phyloP scores from a whole-genome alignment of 768 basidiomycete genomes.

The Bullera alba region DNA sequence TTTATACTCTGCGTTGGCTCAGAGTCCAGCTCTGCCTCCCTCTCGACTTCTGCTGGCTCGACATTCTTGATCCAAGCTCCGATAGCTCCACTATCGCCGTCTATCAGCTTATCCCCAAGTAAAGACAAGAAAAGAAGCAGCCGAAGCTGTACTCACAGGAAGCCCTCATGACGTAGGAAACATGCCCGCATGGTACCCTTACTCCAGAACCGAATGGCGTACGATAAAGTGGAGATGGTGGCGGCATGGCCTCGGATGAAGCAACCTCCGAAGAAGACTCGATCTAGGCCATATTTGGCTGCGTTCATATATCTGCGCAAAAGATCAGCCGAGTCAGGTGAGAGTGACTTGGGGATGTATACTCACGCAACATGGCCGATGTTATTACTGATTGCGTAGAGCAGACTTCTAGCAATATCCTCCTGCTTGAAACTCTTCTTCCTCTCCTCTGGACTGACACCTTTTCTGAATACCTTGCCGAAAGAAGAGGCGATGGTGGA shows the following conservation, averaged over 20 bases:
- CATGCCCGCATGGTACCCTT: conserved; percentile 93
- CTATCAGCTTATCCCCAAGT: conserved; percentile 13
- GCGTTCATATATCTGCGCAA: conserved; percentile 89
- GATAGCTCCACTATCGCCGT: conserved; percentile 67
- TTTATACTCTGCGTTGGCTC: no score
- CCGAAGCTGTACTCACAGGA: conserved; percentile 60
- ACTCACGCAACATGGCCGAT: conserved; percentile 99
- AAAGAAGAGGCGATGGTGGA: conserved; percentile 97
- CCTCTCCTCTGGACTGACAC: conserved; percentile 52
- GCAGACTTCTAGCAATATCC: conserved; percentile 86
- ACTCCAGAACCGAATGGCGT: conserved; percentile 99
- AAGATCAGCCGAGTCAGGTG: not conserved
- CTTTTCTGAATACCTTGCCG: conserved; percentile 94
- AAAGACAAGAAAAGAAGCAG: not conserved
- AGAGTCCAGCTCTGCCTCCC: no score
- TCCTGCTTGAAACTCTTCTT: conserved; percentile 76
- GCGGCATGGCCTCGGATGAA: conserved; percentile 98
- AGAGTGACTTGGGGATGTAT: conserved; percentile 1
- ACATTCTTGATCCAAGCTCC: conserved; percentile 99
- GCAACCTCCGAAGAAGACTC: conserved; percentile 98
- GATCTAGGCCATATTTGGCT: conserved; percentile 91
- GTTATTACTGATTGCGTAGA: conserved; percentile 97
- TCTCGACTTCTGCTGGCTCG: conserved; percentile 45
- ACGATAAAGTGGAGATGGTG: conserved; percentile 93
- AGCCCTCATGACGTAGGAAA: conserved; percentile 96